Base-by-base conservation (phyloP, 2,329 filamentous ascomycete genomes). In the Stagonosporopsis cucurbitacearum region DNA sequence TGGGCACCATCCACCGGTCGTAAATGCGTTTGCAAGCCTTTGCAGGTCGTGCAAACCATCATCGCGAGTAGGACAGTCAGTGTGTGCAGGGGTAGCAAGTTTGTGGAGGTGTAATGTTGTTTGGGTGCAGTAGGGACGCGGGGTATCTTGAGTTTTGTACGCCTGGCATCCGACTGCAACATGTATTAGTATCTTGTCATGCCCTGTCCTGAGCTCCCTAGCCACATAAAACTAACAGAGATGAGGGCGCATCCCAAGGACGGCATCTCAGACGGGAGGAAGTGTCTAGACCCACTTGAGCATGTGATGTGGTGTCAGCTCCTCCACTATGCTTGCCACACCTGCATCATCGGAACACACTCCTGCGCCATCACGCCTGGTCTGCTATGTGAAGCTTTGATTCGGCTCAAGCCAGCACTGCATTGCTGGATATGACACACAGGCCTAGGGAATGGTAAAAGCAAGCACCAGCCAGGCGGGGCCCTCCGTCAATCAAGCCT, bases 1-100 rank as follows among this genome's bases (percentile, higher is more conserved):
- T 62, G 23, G 20, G 23, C 44, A 26, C 50, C 56, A 30, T 66
- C 63, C 26, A 63, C 48, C n/a, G 59, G 46, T 26, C 61, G 62
- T 25, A 66, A 62, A 42, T 71, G 63, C 52, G 67, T 72, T 50
- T 75, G 71, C 54, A 74, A 58, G 49, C 70, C 66, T 66, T 69
- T 69, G 59, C 71, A 74, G 52, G 67, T 71, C 23, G 62, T 61
- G 61, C 71, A 57, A 57, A 57, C 49, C 54, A 57, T 57, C 44
- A 52, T 57, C 15, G 45, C 48, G 44, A 40, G 39, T 36, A 8
- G 22, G 20, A 9, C 22, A 15, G 32, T 57, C 20, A 35, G 40
- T 28, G 43, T 40, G 25, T 22, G 30, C 32, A 17, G 48, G n/a
- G 25, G 19, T 12, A 19, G 36, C 33, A 20, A 39, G 40, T 25